Evolutionary conservation across 2,329 filamentous ascomycete genomes (phyloP).

Genomic region (Colletotrichum abscissum): DNA sequence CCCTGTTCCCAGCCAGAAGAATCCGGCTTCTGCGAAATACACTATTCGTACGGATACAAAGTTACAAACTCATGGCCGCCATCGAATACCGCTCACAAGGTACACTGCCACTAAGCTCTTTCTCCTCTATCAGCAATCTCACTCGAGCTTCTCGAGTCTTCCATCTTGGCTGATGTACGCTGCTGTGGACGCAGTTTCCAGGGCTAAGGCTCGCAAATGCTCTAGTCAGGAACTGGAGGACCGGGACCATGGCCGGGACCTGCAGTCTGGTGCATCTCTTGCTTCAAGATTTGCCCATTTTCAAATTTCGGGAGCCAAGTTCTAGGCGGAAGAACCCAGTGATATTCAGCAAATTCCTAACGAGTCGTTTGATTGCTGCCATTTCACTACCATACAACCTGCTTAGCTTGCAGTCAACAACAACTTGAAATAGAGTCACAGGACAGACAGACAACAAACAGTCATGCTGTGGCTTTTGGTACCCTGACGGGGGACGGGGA

Average conservation of each 20-base stretch:
- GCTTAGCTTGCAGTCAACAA: not conserved
- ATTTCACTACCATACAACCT: conserved; percentile 13
- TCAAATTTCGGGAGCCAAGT: conserved; percentile 1
- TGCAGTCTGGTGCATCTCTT: conserved; percentile 3
- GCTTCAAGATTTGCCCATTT: conserved; percentile 15
- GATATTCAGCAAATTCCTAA: not conserved
- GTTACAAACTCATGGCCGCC: not conserved
- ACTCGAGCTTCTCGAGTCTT: conserved; percentile 3
- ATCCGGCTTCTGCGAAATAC: not conserved
- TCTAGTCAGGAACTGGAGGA: conserved; percentile 9
- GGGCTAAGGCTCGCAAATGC: not conserved
- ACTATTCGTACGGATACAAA: not conserved
- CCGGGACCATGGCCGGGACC: conserved; percentile 1
- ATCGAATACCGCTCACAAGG: not conserved
- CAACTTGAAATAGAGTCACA: not conserved
- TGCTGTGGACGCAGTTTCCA: not conserved
- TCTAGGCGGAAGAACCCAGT: conserved; percentile 2
- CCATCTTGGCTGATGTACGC: not conserved
- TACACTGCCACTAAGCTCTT: conserved; percentile 1
- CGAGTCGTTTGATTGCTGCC: conserved; percentile 15
- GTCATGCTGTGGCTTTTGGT: not conserved
- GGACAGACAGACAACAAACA: not conserved
- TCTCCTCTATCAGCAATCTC: not conserved
- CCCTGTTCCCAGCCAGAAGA: conserved; percentile 1
- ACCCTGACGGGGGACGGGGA: not conserved